Base-by-base conservation (phyloP, 164 flowering plant species). In the Vitis rupestris region DNA sequence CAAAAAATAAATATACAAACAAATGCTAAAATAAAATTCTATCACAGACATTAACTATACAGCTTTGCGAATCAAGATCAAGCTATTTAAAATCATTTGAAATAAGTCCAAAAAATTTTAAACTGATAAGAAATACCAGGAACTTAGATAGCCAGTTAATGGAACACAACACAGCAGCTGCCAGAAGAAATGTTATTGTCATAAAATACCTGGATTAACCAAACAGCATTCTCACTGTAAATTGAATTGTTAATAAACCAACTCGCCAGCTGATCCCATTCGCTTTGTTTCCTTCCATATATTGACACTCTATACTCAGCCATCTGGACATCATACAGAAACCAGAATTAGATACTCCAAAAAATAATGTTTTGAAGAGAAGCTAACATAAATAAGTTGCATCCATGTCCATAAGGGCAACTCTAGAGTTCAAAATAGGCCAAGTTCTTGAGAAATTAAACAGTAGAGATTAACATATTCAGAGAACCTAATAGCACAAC, bases 221-320 rank as follows among this genome's bases (percentile, higher is more conserved):
- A 87, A 64, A 85, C 81, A 60, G 83, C 91, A 81, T 85, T 85
- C 68, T 80, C 82, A 70, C 91, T 87, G 64, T 85, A 80, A 51
- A 87, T 73, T 63, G 64, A 78, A 72, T 87, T 85, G 75, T 87
- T 87, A 15, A 85, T 70, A 23, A 87, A 75, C 91, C 91, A 87
- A 75, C 88, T 85, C 50, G 91, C 91, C 70, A 87, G 71, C 78
- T 84, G 87, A 70, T 87, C 89, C 91, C 91, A 87, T 74, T 85
- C 89, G 77, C 89, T 85, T 71, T 85, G 85, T 74, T 87, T 87
- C 67, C 89, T 83, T 23, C 91, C 91, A 74, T 87, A 85, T 70
- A 87, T 77, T n/a, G 91, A 85, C 1, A 87, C 61, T 72, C 91
- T 78, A 71, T 87, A 87, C 81, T 87, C 91, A 0, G 91, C 91